A percentile compares a stretch with the other conserved stretches of the same genome.
Evolutionary conservation across 2,329 filamentous ascomycete species (phyloP).

Genomic region (Penicillium rolfsii): DNA sequence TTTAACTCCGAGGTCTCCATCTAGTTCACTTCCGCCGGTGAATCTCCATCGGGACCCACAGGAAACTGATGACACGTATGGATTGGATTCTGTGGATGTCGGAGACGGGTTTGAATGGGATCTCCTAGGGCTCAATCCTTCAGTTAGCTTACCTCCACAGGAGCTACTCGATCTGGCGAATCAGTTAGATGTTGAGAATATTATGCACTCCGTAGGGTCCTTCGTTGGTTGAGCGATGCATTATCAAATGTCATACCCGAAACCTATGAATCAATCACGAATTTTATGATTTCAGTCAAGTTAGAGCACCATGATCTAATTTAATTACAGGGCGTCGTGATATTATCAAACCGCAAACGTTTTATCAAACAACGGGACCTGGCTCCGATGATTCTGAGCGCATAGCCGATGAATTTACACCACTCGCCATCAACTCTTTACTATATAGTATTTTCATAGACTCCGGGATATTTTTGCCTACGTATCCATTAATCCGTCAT

Average conservation of each 20-base stretch:
- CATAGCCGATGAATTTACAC: neutral
- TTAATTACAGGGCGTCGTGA: too few relatives aligned
- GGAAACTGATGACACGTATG: slow-evolving; percentile 16
- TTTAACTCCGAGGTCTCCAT: slow-evolving; percentile 34
- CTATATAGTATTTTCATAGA: neutral
- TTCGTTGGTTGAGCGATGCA: slow-evolving; percentile 10
- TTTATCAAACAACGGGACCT: neutral
- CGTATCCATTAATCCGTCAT: neutral
- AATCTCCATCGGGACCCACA: slow-evolving; percentile 8
- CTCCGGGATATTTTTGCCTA: neutral
- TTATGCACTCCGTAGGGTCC: slow-evolving; percentile 26
- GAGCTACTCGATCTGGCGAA: slow-evolving; percentile 33
- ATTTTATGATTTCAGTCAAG: neutral
- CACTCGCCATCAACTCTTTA: neutral
- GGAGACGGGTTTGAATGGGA: slow-evolving; percentile 33
- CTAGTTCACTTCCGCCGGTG: slow-evolving; percentile 6
- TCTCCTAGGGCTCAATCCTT: slow-evolving; percentile 27
- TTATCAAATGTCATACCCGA: neutral
- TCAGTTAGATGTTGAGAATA: slow-evolving; percentile 31
- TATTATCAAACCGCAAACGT: too few relatives aligned
- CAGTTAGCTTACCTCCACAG: slow-evolving; percentile 30
- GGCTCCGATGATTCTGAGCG: neutral
- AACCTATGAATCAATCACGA: neutral
- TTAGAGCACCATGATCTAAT: too few relatives aligned
- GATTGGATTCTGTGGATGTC: slow-evolving; percentile 23